A percentile compares a stretch with the other conserved stretches of the same genome.
Conservation (phyloP, 176 grass and related monocot genomes). For the Phyllostachys edulis region DNA sequence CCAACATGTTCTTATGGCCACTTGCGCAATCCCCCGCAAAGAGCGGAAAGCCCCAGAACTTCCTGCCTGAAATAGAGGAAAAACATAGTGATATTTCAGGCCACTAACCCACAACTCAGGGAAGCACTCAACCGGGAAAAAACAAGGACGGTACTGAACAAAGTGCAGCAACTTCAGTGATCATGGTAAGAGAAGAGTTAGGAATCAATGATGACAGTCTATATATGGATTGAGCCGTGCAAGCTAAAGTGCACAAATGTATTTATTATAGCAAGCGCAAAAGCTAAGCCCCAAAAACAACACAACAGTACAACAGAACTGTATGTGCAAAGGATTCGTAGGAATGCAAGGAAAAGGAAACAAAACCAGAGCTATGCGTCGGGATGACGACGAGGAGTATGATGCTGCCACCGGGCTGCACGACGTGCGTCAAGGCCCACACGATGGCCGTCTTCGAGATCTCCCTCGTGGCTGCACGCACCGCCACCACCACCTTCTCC, state of each 20-base stretch:
- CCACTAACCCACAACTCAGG: not conserved
- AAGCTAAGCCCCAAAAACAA: conserved; percentile 12
- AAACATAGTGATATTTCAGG: conserved; percentile 22
- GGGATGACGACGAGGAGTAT: conserved; percentile 77
- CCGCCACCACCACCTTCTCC: conserved; percentile 90
- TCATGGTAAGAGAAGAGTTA: conserved; percentile 6
- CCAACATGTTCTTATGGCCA: conserved; percentile 73
- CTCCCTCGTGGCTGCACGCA: conserved; percentile 71
- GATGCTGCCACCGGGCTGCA: conserved; percentile 86
- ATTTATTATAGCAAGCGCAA: not conserved
- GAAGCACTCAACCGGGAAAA: conserved; percentile 2
- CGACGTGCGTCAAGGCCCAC: conserved; percentile 92
- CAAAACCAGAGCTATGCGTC: conserved; percentile 73
- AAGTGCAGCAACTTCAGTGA: conserved; percentile 25
- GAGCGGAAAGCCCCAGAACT: conserved; percentile 89
- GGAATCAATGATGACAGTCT: conserved; percentile 22
- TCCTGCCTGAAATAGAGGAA: conserved; percentile 60
- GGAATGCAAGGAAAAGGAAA: conserved; percentile 25
- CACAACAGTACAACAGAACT: not conserved
- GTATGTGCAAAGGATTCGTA: conserved; percentile 15
- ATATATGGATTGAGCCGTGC: conserved; percentile 18
- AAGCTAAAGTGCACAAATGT: conserved; percentile 11
- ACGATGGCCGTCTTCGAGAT: conserved; percentile 90
- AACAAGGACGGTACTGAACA: not conserved
- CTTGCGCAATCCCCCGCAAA: conserved; percentile 94